Base-by-base conservation (phyloP, 2,329 filamentous ascomycete genomes). In the Thelonectria olida region DNA sequence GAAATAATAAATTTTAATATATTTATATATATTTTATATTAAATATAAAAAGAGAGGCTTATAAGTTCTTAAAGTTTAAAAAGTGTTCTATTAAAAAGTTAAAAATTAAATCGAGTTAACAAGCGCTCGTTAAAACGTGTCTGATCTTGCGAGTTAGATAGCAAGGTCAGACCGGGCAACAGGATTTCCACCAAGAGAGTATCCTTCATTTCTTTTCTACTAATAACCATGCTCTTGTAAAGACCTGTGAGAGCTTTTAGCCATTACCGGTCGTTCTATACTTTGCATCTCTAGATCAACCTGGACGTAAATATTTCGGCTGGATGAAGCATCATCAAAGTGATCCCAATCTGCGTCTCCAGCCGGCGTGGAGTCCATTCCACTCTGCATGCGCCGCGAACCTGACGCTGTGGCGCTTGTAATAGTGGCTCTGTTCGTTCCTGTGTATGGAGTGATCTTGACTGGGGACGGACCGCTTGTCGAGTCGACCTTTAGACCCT, bases 281-380 rank as follows among this genome's bases (percentile, higher is more conserved):
- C 58, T 44, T 19, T 58, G 59, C 62, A 66, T 66, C 34, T 66
- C 63, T 8, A 66, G 38, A 20, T 66, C 63, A 10, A 65, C 54
- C 7, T 61, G 62, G 12, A 66, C 63, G 2, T 51, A 59, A 3
- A 65, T 65, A 3, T 57, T 50, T 8, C 19, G 34, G 15, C 59
- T 66, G 0, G 63, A 66, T 2, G 62, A 59, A 10, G 44, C 52
- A 7, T 66, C 58, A 10, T 66, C 62, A 1, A 66, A 36, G 2
- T 25, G 41, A 0, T 65, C 54, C 62, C 62, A 66, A 15, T 59
- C 34, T 6, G 38, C 17, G 4, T 64, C 48, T 2, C 15, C 49
- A 4, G 17, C 25, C 0, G 45, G 12, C 7, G 4, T 15, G 12
- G 31, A 2, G 4, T 10, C 31, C 2, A 34, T 34, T 34, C 10